Conservation (phyloP, 2,329 filamentous ascomycete species). For the Cadophora malorum region DNA sequence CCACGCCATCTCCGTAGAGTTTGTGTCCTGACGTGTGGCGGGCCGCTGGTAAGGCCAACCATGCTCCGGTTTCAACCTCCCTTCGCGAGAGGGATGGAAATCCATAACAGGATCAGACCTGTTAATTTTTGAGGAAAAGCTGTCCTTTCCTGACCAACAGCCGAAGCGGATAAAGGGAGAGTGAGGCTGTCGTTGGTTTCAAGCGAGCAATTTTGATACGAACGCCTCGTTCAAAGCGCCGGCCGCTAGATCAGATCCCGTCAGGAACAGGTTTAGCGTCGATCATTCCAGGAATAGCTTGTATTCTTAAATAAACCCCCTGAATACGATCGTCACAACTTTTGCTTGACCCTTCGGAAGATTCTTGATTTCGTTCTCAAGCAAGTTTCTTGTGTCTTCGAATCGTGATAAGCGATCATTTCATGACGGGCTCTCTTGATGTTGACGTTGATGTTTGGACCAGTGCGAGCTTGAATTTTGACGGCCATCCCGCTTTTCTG, state of each 20-base stretch:
- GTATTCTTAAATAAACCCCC: constrained; percentile 16
- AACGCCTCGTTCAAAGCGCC: constrained; percentile 16
- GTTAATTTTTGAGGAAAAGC: neutral
- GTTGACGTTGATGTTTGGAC: neutral
- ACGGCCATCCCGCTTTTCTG: neutral
- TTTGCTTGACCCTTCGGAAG: neutral
- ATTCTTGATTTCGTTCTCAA: neutral
- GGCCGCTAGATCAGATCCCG: constrained; percentile 3
- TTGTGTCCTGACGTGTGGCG: neutral
- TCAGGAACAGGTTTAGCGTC: constrained; percentile 19
- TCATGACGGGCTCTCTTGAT: neutral
- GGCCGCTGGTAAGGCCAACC: neutral
- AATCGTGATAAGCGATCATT: neutral
- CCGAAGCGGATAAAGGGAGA: constrained; percentile 7
- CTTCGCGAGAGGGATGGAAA: neutral
- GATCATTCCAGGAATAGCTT: neutral
- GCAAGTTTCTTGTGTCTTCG: neutral
- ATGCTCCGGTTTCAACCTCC: neutral
- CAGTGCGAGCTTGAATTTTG: neutral
- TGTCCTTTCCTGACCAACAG: neutral
- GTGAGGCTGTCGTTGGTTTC: constrained; percentile 17
- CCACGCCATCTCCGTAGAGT: neutral
- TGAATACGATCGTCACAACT: neutral
- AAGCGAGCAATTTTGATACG: constrained; percentile 18
- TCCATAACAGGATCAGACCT: neutral